A percentile compares a stretch with the other conserved stretches of the same genome.
Conservation (phyloP, 2,329 filamentous ascomycete species). For the Aspergillus uvarum region DNA sequence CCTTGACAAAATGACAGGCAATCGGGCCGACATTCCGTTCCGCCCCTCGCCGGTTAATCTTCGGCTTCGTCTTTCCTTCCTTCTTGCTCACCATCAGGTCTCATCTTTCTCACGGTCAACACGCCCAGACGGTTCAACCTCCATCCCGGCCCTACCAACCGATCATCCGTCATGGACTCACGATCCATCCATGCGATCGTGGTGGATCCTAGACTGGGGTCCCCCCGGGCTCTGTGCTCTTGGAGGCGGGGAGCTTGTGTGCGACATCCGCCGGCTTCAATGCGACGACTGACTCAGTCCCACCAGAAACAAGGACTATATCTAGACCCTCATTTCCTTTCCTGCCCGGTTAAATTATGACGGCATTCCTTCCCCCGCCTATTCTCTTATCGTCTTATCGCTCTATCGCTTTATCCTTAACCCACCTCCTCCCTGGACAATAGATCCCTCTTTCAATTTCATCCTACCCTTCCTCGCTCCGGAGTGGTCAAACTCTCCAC, state of each 20-base stretch:
- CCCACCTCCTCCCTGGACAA: background rate
- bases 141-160: background rate
- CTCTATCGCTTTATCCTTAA: background rate
- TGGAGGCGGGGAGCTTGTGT: background rate
- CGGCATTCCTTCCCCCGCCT: background rate
- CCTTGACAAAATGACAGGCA: background rate
- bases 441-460: background rate
- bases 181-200: background rate
- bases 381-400: background rate
- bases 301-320: constrained; percentile 8
- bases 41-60: constrained; percentile 26
- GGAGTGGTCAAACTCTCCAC: background rate
- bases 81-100: too few relatives aligned
- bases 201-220: background rate
- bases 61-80: constrained; percentile 19
- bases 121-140: too few relatives aligned
- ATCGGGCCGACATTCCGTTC: constrained; percentile 23
- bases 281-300: background rate
- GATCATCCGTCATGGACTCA: background rate
- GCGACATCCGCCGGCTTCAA: background rate
- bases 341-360: background rate
- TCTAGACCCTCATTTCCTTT: constrained; percentile 11
- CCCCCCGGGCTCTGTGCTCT: background rate
- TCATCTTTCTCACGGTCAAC: too few relatives aligned
- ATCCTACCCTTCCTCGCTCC: background rate